A percentile compares a stretch with the other conserved stretches of the same genome.
Conservation (phyloP, 2,329 filamentous ascomycete species). For the Apiospora kogelbergensis region DNA sequence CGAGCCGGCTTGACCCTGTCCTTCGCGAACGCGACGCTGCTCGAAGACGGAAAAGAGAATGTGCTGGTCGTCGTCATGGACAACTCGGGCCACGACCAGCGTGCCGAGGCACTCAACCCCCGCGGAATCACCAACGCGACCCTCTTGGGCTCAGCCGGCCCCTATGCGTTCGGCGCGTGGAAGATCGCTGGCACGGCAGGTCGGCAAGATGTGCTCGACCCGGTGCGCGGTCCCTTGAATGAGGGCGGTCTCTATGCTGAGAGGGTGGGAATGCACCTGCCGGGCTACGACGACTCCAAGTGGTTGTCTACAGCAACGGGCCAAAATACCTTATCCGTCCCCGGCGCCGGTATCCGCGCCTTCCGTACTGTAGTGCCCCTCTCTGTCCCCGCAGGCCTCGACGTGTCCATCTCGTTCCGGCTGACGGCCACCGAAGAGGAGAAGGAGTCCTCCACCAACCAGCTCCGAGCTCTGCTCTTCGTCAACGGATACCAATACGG, state of each 20-base stretch:
- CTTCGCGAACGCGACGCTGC: constrained; percentile 49
- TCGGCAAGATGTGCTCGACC: constrained; percentile 51
- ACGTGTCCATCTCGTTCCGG: constrained; percentile 57
- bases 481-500: constrained; percentile 68
- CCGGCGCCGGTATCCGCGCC: constrained; percentile 51
- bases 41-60: constrained; percentile 37
- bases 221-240: constrained; percentile 53
- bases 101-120: constrained; percentile 44
- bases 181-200: constrained; percentile 58
- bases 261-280: constrained; percentile 58
- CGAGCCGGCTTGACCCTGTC: constrained; percentile 42
- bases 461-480: constrained; percentile 53
- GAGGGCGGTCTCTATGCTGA: constrained; percentile 61
- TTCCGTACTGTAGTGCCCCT: constrained; percentile 56
- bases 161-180: constrained; percentile 51
- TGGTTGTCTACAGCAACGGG: constrained; percentile 34
- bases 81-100: constrained; percentile 59
- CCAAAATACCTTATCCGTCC: constrained; percentile 35
- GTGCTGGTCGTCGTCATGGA: constrained; percentile 58
- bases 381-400: constrained; percentile 48
- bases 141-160: constrained; percentile 37
- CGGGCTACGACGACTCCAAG: constrained; percentile 50
- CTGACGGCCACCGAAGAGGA: constrained; percentile 42
- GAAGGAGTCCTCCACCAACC: constrained; percentile 38
- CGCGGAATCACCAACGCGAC: constrained; percentile 54